Percentiles rank a stretch among this genome's conserved stretches.
Conservation (phyloP, 2,329 filamentous ascomycete species). For the Tolypocladium guangdongense region DNA sequence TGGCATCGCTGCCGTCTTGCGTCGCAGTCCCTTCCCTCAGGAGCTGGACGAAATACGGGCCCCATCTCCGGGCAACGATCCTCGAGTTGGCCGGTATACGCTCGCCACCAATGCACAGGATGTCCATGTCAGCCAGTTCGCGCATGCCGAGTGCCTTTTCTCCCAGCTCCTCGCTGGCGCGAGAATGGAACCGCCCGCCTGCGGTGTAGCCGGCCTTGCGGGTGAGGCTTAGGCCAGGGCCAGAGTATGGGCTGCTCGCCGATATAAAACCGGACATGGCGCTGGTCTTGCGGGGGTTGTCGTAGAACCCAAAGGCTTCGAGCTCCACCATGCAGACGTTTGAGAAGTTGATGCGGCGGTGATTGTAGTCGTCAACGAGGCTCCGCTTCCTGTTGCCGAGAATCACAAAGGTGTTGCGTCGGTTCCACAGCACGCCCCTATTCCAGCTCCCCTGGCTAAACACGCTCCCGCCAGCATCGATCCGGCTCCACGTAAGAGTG, state of each 20-base stretch:
- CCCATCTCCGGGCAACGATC: conserved; percentile 80
- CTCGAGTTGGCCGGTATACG: conserved; percentile 89
- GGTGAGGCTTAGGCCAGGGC: conserved; percentile 42
- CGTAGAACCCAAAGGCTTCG: conserved; percentile 93
- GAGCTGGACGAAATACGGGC: conserved; percentile 88
- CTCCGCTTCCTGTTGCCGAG: conserved; percentile 88
- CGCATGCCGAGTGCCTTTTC: conserved; percentile 65
- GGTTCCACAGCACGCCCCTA: conserved; percentile 82
- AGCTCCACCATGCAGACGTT: conserved; percentile 96
- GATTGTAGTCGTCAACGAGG: conserved; percentile 95
- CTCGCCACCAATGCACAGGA: conserved; percentile 82
- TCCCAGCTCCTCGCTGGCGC: conserved; percentile 75
- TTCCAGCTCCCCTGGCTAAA: conserved; percentile 99
- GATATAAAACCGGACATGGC: conserved; percentile 79
- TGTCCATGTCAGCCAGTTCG: conserved; percentile 95
- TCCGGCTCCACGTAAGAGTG: conserved; percentile 85
- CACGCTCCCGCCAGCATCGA: conserved; percentile 86
- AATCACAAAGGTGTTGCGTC: conserved; percentile 91
- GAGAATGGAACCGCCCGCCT: conserved; percentile 65
- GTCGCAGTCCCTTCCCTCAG: conserved; percentile 69
- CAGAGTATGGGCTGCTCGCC: conserved; percentile 60
- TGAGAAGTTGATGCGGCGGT: conserved; percentile 92
- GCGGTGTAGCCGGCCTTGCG: conserved; percentile 54
- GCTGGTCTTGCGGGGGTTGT: conserved; percentile 72
- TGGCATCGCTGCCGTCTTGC: conserved; percentile 61